Evolutionary conservation across 768 basidiomycete species (phyloP).

Genomic region (Filobasidium floriforme): DNA sequence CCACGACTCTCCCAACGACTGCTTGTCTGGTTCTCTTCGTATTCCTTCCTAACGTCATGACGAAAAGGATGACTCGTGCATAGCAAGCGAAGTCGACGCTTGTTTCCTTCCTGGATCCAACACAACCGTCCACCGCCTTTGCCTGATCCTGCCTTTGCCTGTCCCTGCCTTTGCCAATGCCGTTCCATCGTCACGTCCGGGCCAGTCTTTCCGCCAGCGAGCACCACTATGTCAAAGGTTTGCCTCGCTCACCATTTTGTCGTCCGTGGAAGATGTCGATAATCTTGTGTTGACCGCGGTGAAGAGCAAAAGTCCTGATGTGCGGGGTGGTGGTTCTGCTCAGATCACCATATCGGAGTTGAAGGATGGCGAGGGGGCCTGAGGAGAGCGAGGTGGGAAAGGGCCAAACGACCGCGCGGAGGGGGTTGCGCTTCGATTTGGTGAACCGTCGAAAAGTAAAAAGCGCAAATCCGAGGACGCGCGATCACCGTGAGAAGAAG

Average conservation of each 20-base stretch:
- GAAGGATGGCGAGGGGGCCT: background rate
- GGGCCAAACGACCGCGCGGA: background rate
- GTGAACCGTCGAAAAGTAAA: background rate
- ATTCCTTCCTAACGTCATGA: no score
- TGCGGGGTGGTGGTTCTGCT: background rate
- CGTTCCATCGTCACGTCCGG: no score
- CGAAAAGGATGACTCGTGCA: no score
- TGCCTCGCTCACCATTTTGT: conserved; percentile 25
- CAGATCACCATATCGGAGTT: background rate
- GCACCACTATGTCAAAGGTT: no score
- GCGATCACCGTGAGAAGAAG: background rate
- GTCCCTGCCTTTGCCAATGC: no score
- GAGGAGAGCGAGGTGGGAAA: background rate
- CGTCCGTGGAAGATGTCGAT: conserved; percentile 8
- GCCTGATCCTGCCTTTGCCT: no score
- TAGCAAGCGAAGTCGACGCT: no score
- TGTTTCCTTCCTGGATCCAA: no score
- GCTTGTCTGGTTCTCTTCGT: no score
- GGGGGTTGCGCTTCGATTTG: background rate
- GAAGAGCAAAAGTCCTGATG: background rate
- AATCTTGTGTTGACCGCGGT: conserved; percentile 10
- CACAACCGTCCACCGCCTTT: no score
- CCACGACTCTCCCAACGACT: no score
- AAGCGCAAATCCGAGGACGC: conserved; percentile 7
- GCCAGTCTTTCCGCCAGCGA: no score